phyloP scores from a whole-genome alignment of 2,329 filamentous ascomycete genomes.

The Pseudopyrenochaeta lycopersici region DNA sequence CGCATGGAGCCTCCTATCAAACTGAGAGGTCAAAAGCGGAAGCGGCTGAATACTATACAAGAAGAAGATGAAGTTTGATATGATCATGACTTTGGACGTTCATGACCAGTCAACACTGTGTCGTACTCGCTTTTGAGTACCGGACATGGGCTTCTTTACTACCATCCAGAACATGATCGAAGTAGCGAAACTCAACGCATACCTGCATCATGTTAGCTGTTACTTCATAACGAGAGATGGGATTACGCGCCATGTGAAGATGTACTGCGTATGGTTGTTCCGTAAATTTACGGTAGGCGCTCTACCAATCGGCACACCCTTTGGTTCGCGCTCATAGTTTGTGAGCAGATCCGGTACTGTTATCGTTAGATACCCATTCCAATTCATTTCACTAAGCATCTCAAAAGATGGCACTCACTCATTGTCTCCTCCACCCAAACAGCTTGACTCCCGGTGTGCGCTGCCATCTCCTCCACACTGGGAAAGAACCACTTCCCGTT shows the following conservation, averaged over 20 bases:
- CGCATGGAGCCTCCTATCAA: constrained; percentile 67
- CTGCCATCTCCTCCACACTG: constrained; percentile 91
- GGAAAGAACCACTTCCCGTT: constrained; percentile 93
- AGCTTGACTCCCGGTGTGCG: constrained; percentile 79
- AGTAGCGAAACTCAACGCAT: constrained; percentile 83
- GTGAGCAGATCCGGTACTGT: constrained; percentile 80
- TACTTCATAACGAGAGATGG: neutral
- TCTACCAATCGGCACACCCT: constrained; percentile 89
- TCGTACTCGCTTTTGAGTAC: constrained; percentile 76
- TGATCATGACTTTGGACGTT: constrained; percentile 30
- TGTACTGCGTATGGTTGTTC: constrained; percentile 98
- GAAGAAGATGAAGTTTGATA: constrained; percentile 55
- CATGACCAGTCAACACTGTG: constrained; percentile 78
- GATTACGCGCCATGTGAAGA: constrained; percentile 87
- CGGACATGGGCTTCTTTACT: constrained; percentile 81
- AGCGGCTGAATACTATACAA: constrained; percentile 52
- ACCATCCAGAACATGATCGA: constrained; percentile 98
- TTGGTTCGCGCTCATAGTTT: constrained; percentile 76
- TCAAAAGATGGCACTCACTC: constrained; percentile 63
- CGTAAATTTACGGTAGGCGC: constrained; percentile 88
- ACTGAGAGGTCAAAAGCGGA: constrained; percentile 55
- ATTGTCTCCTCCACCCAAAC: constrained; percentile 98
- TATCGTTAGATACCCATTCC: constrained; percentile 39
- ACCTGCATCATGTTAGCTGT: constrained; percentile 67
- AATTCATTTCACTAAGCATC: neutral